Conservation (phyloP, 352 stramenopile genomes). For the Elongisporangium anandrum region DNA sequence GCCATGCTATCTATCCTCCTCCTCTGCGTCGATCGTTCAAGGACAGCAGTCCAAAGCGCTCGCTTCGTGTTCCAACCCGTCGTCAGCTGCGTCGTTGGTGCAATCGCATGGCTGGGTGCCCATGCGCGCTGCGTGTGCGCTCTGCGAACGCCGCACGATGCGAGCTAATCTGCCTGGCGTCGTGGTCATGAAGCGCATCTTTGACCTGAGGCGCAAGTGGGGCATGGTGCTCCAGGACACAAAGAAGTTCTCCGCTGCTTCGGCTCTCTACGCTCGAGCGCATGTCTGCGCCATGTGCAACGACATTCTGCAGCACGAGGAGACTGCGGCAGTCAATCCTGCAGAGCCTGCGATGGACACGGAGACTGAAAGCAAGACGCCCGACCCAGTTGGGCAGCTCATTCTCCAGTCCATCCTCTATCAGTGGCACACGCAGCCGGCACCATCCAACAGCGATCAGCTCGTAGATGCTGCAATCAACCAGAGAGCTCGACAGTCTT, state of each 20-base stretch:
- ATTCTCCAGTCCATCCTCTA: conserved; percentile 35
- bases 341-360: background rate
- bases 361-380: background rate
- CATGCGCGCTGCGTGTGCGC: conserved; percentile 23
- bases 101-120: conserved; percentile 16
- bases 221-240: conserved; percentile 36
- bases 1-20: conserved; percentile 19
- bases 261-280: conserved; percentile 29
- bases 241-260: conserved; percentile 33
- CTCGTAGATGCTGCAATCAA: conserved; percentile 32
- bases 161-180: conserved; percentile 29
- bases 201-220: conserved; percentile 39
- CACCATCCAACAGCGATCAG: conserved; percentile 4
- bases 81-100: background rate
- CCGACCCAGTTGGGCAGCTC: conserved; percentile 20
- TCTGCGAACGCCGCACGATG: conserved; percentile 47
- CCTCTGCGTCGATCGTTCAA: background rate
- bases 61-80: background rate
- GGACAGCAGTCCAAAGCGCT: background rate
- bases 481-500: conserved; percentile 42
- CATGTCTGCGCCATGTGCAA: conserved; percentile 40
- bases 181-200: conserved; percentile 50
- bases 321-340: background rate
- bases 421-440: conserved; percentile 21
- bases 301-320: conserved; percentile 33